These are phyloP conservation scores for Carex arenaria DNA, from an alignment of 202 grass and related monocot species.

Conservation along the genomic window DNA sequence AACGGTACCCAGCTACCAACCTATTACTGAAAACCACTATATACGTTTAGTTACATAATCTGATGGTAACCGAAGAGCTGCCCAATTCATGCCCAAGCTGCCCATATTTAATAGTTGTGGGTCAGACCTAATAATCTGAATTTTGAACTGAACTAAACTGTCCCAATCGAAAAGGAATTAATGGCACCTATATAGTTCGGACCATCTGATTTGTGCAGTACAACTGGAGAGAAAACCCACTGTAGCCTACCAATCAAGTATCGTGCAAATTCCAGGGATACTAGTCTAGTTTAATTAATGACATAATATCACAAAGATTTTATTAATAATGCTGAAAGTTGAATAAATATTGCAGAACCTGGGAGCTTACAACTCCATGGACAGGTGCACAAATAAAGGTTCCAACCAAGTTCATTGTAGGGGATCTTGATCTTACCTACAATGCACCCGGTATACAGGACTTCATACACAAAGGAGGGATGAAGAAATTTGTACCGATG, in stretches of 20 bases:
- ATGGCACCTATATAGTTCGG: not conserved
- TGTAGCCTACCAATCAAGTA: not conserved
- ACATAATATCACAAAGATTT: not conserved
- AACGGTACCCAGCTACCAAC: not conserved
- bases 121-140: not conserved
- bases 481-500: slow-evolving; percentile 54
- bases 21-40: not conserved
- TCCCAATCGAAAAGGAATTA: not conserved
- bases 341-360: slow-evolving; percentile 31
- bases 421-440: slow-evolving; percentile 61
- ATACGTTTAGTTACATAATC: not conserved
- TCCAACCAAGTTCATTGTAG: slow-evolving; percentile 47
- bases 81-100: not conserved
- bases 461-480: slow-evolving; percentile 50
- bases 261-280: not conserved
- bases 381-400: slow-evolving; percentile 40
- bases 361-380: slow-evolving; percentile 60
- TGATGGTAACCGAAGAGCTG: not conserved
- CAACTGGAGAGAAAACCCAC: not conserved
- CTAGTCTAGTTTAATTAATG: not conserved
- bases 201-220: not conserved
- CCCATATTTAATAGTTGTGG: not conserved
- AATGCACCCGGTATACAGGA: slow-evolving; percentile 45
- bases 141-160: not conserved
- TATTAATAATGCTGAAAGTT: not conserved